Evolutionary conservation across 108 stramenopile genomes (phyloP).

Genomic region (Pseudonitzschia multistriata): DNA sequence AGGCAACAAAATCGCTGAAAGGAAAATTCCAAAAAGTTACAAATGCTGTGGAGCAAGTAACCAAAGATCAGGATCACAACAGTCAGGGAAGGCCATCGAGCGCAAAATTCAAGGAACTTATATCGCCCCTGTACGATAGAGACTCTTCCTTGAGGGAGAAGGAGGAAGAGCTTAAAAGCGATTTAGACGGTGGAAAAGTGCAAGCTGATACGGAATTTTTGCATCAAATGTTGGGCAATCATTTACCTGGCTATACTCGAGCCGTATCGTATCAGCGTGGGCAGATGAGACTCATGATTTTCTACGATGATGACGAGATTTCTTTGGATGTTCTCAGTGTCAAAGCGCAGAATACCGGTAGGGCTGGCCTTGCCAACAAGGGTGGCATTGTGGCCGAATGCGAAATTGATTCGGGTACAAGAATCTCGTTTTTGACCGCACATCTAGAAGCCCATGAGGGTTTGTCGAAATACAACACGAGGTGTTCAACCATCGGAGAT

Average conservation of each 20-base stretch:
- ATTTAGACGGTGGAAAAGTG: constrained; percentile 1
- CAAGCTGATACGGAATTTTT: constrained; percentile 31
- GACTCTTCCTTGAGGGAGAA: too few species aligned
- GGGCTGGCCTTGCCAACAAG: constrained; percentile 56
- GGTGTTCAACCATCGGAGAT: constrained; percentile 42
- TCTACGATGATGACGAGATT: constrained; percentile 28
- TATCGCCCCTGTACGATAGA: neutral
- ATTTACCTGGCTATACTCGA: constrained; percentile 43
- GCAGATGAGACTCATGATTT: constrained; percentile 65
- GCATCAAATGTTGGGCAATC: constrained; percentile 29
- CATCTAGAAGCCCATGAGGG: constrained; percentile 75
- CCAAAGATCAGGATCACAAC: constrained; percentile 24
- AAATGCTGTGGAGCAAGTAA: constrained; percentile 12
- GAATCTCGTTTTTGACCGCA: constrained; percentile 49
- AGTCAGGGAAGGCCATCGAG: neutral
- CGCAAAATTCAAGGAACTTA: constrained; percentile 12
- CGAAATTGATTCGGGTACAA: constrained; percentile 33
- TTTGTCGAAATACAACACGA: constrained; percentile 34
- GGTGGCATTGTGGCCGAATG: constrained; percentile 64
- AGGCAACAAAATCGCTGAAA: constrained; percentile 4
- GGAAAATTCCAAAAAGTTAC: constrained; percentile 4
- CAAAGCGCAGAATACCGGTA: constrained; percentile 56
- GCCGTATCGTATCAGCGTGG: constrained; percentile 48
- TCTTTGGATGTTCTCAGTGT: constrained; percentile 28
- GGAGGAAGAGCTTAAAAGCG: neutral